These are phyloP conservation scores for Rhynchosporium agropyri DNA, from an alignment of 2,329 filamentous ascomycete species.

Conservation along the genomic window DNA sequence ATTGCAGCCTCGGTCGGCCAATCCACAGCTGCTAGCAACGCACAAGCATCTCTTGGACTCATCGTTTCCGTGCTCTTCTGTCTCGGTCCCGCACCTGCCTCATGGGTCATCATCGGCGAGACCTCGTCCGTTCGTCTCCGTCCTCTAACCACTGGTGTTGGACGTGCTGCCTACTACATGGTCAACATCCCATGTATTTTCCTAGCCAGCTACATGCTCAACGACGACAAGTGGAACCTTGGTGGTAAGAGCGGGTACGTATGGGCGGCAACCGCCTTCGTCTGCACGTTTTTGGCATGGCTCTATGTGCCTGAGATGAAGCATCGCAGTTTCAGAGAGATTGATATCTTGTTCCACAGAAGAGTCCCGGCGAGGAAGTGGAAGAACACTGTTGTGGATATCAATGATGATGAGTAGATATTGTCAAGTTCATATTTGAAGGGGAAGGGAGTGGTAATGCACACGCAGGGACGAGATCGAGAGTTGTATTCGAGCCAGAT, in stretches of 20 bases:
- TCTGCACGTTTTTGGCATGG: slow-evolving; percentile 53
- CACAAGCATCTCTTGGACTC: slow-evolving; percentile 64
- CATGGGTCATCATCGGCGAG: slow-evolving; percentile 69
- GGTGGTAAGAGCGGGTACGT: slow-evolving; percentile 61
- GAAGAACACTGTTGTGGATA: slow-evolving; percentile 58
- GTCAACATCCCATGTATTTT: slow-evolving; percentile 69
- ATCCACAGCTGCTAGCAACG: slow-evolving; percentile 47
- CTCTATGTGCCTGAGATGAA: slow-evolving; percentile 63
- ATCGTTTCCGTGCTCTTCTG: slow-evolving; percentile 68
- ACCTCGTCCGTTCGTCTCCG: slow-evolving; percentile 66
- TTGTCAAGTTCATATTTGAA: too few species aligned
- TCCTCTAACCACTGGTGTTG: slow-evolving; percentile 66
- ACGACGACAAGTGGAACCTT: slow-evolving; percentile 49
- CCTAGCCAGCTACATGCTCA: slow-evolving; percentile 63
- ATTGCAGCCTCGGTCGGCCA: slow-evolving; percentile 56
- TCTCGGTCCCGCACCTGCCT: slow-evolving; percentile 63
- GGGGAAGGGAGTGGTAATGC: too few species aligned
- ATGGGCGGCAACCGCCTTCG: slow-evolving; percentile 59
- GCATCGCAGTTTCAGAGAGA: slow-evolving; percentile 54
- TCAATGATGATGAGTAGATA: slow-evolving; percentile 63
- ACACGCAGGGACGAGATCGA: too few species aligned
- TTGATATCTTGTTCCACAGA: slow-evolving; percentile 52
- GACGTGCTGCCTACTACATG: slow-evolving; percentile 65
- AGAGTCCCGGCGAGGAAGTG: slow-evolving; percentile 44
- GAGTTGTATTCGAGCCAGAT: too few species aligned